These are phyloP conservation scores for Pichia sp. DNA, from an alignment of 1,139 yeast genomes.

Conservation along the genomic window DNA sequence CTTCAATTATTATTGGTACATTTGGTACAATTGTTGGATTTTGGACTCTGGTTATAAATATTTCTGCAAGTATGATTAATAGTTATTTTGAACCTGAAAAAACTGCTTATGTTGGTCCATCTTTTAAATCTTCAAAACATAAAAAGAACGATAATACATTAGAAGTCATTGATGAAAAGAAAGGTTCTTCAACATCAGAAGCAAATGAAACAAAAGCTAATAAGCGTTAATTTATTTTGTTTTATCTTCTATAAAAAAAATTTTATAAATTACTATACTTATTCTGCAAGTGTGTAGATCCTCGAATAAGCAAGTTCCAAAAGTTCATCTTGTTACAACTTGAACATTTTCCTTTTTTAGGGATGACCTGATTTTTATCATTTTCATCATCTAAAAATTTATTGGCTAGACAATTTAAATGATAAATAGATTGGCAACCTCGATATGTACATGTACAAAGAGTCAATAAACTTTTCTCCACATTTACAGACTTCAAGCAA, in stretches of 20 bases:
- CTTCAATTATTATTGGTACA: slow-evolving; percentile 36
- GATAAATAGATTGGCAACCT: slow-evolving; percentile 35
- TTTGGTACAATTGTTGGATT: slow-evolving; percentile 40
- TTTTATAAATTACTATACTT: neutral
- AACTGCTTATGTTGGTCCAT: slow-evolving; percentile 11
- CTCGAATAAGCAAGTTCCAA: slow-evolving; percentile 40
- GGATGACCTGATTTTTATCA: slow-evolving; percentile 26
- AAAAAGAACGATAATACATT: slow-evolving; percentile 1
- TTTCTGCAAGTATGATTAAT: slow-evolving; percentile 23
- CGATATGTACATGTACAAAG: slow-evolving; percentile 35
- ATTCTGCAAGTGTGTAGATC: slow-evolving; percentile 5
- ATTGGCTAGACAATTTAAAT: slow-evolving; percentile 41
- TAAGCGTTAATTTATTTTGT: slow-evolving; percentile 24
- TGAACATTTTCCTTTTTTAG: slow-evolving; percentile 38
- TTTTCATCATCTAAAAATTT: slow-evolving; percentile 18
- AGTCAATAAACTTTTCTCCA: slow-evolving; percentile 14
- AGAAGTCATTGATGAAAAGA: slow-evolving; percentile 19
- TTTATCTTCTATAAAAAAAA: neutral
- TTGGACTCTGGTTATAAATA: slow-evolving; percentile 34
- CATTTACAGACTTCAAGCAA: slow-evolving; percentile 21
- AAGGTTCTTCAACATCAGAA: slow-evolving; percentile 26
- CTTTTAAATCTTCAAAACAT: neutral
- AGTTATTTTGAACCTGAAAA: slow-evolving; percentile 11
- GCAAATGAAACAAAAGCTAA: slow-evolving; percentile 31
- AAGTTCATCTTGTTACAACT: slow-evolving; percentile 33